Evolutionary conservation across 2,329 filamentous ascomycete genomes (phyloP), one percentile per base, ranked within the genome.

Genomic region (Mycosphaerelloides madeirae): DNA sequence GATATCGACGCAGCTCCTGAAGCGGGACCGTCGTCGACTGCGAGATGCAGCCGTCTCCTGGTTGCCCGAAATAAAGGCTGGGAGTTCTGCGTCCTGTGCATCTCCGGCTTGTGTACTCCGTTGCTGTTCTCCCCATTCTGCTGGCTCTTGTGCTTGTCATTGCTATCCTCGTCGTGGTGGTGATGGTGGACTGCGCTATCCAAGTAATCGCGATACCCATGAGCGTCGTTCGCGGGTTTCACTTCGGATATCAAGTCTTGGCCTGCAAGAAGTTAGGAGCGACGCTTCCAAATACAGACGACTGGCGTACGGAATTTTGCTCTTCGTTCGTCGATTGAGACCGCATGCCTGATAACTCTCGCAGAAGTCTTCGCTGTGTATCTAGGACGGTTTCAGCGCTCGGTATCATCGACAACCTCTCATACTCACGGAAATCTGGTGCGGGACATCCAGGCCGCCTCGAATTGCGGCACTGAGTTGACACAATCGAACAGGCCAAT

Each of bases 291-390:
- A n/a, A n/a, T n/a, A n/a, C n/a, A n/a, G n/a, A n/a, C n/a, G n/a
- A n/a, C n/a, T n/a, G n/a, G n/a, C n/a, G n/a, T n/a, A n/a, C 83
- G 73, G 51, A 87, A 87, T n/a, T 86, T 86, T 48, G 83, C 82
- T 2, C 83, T 75, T 5, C 82, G 72, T 62, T 87, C 83, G 49
- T 86, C 83, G 44, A 86, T 85, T 14, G 79, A 79, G 1, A 86
- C 83, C 1, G 82, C 38, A 50, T 86, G 83, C 0, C 83, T 75
- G 41, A 86, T 81, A 0, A 84, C 76, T 39, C 66, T 71, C 3
- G 76, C 76, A 3, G 75, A 74, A 52, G 72, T 76, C 44, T 72
- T 69, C 15, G 76, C 75, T 0, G 75, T 77, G 59, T 84, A 44
- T 7, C 40, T 42, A 13, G 15, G 12, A 28, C 12, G n/a, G n/a